Percentiles rank a stretch among this genome's conserved stretches.
phyloP scores from a whole-genome alignment of 2,329 filamentous ascomycete species.

The Trichoderma sp. region DNA sequence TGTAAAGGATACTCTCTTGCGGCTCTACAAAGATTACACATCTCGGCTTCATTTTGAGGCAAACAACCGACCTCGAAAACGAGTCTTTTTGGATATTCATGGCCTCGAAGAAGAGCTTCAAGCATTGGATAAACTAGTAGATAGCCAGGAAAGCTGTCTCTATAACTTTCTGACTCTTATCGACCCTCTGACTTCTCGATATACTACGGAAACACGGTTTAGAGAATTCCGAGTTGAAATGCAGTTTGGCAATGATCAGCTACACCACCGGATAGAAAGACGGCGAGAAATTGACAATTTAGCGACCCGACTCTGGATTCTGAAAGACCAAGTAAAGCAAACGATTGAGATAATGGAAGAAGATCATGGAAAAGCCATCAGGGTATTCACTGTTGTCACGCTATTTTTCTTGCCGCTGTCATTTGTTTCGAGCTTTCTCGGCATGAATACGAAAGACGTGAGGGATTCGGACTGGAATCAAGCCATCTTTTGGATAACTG shows the following conservation, averaged over 20 bases:
- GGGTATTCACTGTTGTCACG: constrained; percentile 45
- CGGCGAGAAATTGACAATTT: constrained; percentile 2
- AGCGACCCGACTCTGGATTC: constrained; percentile 1
- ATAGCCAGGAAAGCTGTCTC: background rate
- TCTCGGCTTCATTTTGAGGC: background rate
- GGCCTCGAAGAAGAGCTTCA: constrained; percentile 30
- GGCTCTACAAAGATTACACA: background rate
- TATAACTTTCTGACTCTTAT: background rate
- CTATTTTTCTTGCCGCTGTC: constrained; percentile 40
- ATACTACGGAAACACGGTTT: background rate
- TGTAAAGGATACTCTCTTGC: background rate
- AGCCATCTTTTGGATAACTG: constrained; percentile 45
- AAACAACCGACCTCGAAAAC: constrained; percentile 12
- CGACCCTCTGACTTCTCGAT: background rate
- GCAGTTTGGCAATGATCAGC: background rate
- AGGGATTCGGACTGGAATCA: constrained; percentile 43
- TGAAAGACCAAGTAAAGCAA: constrained; percentile 32
- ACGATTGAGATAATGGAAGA: constrained; percentile 35
- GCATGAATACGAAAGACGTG: constrained; percentile 49
- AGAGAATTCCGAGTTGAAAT: background rate
- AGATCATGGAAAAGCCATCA: constrained; percentile 37
- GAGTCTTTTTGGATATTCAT: constrained; percentile 27
- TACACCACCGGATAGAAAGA: background rate
- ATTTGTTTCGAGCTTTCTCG: constrained; percentile 39
- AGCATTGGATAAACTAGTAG: constrained; percentile 24